A percentile compares a stretch with the other conserved stretches of the same genome.
These are phyloP conservation scores for Cavenderia fasciculata DNA, from an alignment of 78 protist genomes.

Conservation along the genomic window DNA sequence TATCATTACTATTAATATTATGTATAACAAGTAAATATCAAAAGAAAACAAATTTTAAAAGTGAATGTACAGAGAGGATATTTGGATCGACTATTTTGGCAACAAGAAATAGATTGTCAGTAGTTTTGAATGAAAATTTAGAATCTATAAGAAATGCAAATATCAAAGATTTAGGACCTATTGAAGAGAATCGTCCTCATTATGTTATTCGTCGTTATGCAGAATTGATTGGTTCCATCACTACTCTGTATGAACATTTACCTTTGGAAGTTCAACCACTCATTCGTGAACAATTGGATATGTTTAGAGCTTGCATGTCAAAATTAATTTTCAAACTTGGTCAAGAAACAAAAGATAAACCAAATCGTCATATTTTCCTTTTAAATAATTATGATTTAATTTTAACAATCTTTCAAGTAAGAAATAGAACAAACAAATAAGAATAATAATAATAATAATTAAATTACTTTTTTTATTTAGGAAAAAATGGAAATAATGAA, in stretches of 20 bases:
- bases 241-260: not conserved
- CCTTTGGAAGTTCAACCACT: conserved; percentile 1
- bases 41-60: not conserved
- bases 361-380: not conserved
- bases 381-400: conserved; percentile 61
- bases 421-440: not conserved
- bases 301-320: conserved; percentile 33
- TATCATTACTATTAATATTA: conserved; percentile 17
- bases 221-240: conserved; percentile 58
- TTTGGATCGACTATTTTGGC: not conserved
- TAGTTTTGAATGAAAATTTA: conserved; percentile 26
- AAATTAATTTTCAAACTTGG: conserved; percentile 16
- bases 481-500: not conserved
- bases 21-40: conserved; percentile 38
- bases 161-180: conserved; percentile 24
- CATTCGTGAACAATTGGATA: conserved; percentile 22
- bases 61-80: conserved; percentile 34
- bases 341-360: conserved; percentile 16
- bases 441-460: not conserved
- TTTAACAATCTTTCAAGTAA: conserved; percentile 34
- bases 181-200: conserved; percentile 71
- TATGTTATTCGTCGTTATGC: conserved; percentile 48
- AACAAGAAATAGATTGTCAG: conserved; percentile 5
- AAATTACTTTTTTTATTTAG: not conserved
- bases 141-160: conserved; percentile 35